These are phyloP conservation scores for Cyberlindnera xishuangbannaensis DNA, from an alignment of 805 yeast genomes.

Conservation along the genomic window DNA sequence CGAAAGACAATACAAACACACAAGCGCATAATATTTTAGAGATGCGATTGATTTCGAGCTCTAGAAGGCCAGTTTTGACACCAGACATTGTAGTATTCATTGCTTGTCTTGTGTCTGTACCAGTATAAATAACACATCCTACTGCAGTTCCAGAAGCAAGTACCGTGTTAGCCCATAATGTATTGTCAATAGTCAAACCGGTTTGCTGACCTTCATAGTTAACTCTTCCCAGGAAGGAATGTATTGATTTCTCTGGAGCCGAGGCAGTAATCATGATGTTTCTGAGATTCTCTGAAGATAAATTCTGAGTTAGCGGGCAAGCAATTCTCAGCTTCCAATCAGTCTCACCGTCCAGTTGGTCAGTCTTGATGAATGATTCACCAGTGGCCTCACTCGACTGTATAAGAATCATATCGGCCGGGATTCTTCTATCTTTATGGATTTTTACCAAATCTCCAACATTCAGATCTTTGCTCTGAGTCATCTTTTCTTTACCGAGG, in stretches of 20 bases:
- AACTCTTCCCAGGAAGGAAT: constrained; percentile 72
- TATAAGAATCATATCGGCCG: constrained; percentile 85
- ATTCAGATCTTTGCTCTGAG: constrained; percentile 54
- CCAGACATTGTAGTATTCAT: constrained; percentile 86
- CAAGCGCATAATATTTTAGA: constrained; percentile 85
- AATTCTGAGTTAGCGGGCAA: constrained; percentile 60
- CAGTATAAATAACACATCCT: constrained; percentile 87
- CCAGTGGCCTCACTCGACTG: constrained; percentile 80
- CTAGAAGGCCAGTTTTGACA: constrained; percentile 84
- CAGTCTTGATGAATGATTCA: constrained; percentile 92
- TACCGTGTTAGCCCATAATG: constrained; percentile 98
- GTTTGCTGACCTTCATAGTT: constrained; percentile 50
- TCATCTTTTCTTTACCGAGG: constrained; percentile 38
- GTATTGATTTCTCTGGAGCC: constrained; percentile 83
- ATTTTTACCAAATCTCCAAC: constrained; percentile 84
- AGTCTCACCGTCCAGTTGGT: constrained; percentile 97
- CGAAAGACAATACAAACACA: constrained; percentile 72
- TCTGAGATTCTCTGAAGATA: constrained; percentile 45
- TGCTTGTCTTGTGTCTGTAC: constrained; percentile 89
- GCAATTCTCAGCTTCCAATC: constrained; percentile 96
- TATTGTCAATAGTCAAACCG: constrained; percentile 80
- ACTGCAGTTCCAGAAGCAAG: constrained; percentile 89
- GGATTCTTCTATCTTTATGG: constrained; percentile 79
- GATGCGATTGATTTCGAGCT: constrained; percentile 81
- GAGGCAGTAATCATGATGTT: constrained; percentile 59